Evolutionary conservation across 495 filamentous ascomycete species (phyloP), one percentile per base, ranked within the genome.

Genomic region (Cercophora scortea): DNA sequence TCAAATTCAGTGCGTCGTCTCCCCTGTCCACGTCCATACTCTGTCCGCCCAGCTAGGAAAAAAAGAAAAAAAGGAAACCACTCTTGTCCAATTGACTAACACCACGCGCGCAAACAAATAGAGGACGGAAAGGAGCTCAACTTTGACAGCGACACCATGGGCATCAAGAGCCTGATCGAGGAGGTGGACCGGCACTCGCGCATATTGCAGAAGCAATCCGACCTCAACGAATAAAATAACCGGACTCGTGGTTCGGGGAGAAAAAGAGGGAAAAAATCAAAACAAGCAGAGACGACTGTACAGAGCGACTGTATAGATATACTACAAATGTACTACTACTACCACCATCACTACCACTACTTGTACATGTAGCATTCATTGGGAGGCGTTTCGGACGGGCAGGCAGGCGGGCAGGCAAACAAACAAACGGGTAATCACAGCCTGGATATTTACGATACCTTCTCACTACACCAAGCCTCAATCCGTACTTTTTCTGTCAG

Each of bases 101-200:
- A 32, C 25, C 42, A 33, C 19, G n/a, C 10, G 19, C 47, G 9
- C 34, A n/a, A n/a, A 2, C 10, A 8, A 18, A 44, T 41, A 90
- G 88, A 94, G 75, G 87, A 95, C 65, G 85, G 91, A 47, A 90
- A 89, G 68, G 80, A 86, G 62, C 79, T 89, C 73, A 72, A 76
- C 16, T 68, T 89, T 13, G 80, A 89, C 59, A 67, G 80, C 54
- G 84, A 89, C 53, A 82, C 84, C 60, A 71, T 95, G 69, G 85
- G 83, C 61, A 90, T 96, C 59, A 88, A 88, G 49, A 89, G 91
- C 64, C 80, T 96, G 4, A 74, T 88, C 35, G 89, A 90, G 67
- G 89, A 96, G 70, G 83, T 95, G 39, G 87, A 96, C 65, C 79
- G 94, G 50, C 87, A 97, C 75, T 94, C 89, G 41, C 77, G 94